Percentiles rank a stretch among this genome's conserved stretches.
These are phyloP conservation scores for Persicaria maculosa DNA, from an alignment of 148 eudicot genomes.

Conservation along the genomic window DNA sequence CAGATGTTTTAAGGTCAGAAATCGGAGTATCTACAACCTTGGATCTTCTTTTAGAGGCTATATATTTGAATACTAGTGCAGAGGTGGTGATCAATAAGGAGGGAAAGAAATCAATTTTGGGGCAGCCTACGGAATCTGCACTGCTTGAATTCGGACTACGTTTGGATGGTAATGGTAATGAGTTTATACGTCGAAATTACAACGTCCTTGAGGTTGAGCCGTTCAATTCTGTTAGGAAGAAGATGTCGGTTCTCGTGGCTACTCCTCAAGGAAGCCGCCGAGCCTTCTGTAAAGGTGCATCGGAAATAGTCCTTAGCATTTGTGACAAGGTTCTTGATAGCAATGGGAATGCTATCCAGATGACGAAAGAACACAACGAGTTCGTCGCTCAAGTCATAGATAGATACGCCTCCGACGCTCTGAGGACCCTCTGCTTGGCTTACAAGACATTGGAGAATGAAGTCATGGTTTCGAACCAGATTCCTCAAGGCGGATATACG, in stretches of 20 bases:
- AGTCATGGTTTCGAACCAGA: slow-evolving; percentile 20
- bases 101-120: slow-evolving; percentile 59
- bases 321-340: slow-evolving; percentile 53
- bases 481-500: slow-evolving; percentile 70
- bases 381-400: slow-evolving; percentile 43
- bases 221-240: slow-evolving; percentile 82
- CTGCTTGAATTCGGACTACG: slow-evolving; percentile 68
- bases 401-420: slow-evolving; percentile 64
- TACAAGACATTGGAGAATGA: slow-evolving; percentile 47
- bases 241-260: slow-evolving; percentile 72
- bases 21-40: slow-evolving; percentile 26
- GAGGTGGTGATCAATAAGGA: slow-evolving; percentile 65
- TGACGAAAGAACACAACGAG: slow-evolving; percentile 44
- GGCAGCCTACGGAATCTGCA: slow-evolving; percentile 89
- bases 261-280: slow-evolving; percentile 62
- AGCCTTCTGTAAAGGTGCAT: slow-evolving; percentile 94
- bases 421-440: slow-evolving; percentile 89
- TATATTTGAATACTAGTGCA: slow-evolving; percentile 69
- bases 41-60: slow-evolving; percentile 44
- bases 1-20: slow-evolving; percentile 20
- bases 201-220: slow-evolving; percentile 60
- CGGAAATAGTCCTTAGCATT: slow-evolving; percentile 67
- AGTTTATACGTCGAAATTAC: slow-evolving; percentile 26
- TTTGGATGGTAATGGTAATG: slow-evolving; percentile 53
- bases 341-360: slow-evolving; percentile 37